Percentiles rank a stretch among this genome's conserved stretches.
Conservation (phyloP, 2,329 filamentous ascomycete genomes). For the Penicillium carneum region DNA sequence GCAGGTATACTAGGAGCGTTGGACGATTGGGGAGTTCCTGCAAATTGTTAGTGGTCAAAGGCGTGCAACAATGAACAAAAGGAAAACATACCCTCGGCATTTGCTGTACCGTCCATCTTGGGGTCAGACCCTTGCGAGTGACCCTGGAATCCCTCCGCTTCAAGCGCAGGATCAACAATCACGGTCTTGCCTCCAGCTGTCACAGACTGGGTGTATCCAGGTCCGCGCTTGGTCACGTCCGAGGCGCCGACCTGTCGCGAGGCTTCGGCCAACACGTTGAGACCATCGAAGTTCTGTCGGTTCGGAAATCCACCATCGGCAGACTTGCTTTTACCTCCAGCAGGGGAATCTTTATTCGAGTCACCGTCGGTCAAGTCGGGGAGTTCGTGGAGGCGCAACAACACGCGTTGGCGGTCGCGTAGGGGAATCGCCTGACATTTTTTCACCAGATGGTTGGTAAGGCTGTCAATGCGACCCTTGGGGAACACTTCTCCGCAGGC, state of each 20-base stretch:
- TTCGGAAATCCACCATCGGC: constrained; percentile 55
- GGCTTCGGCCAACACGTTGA: constrained; percentile 87
- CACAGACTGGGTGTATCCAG: constrained; percentile 50
- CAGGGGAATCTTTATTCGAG: constrained; percentile 49
- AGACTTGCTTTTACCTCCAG: constrained; percentile 46
- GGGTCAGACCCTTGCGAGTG: constrained; percentile 38
- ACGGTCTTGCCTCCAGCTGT: constrained; percentile 53
- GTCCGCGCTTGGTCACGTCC: constrained; percentile 54
- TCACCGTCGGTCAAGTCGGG: constrained; percentile 59
- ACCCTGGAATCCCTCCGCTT: constrained; percentile 51
- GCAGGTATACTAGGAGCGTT: constrained; percentile 43
- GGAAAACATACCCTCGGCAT: constrained; percentile 26
- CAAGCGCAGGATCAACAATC: constrained; percentile 53
- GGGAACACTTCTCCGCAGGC: constrained; percentile 87
- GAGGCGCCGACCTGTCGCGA: constrained; percentile 75
- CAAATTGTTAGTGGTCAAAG: constrained; percentile 25
- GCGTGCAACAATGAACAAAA: background rate
- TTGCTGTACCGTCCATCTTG: constrained; percentile 24
- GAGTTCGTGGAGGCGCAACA: constrained; percentile 75
- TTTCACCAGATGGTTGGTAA: constrained; percentile 82
- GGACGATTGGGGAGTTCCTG: constrained; percentile 43
- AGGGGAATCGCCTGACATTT: constrained; percentile 82
- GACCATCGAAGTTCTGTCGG: constrained; percentile 74
- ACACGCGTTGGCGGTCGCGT: constrained; percentile 76
- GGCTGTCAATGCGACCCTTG: constrained; percentile 83